Conservation (phyloP, 495 filamentous ascomycete genomes). For the Aspergillus baeticus region DNA sequence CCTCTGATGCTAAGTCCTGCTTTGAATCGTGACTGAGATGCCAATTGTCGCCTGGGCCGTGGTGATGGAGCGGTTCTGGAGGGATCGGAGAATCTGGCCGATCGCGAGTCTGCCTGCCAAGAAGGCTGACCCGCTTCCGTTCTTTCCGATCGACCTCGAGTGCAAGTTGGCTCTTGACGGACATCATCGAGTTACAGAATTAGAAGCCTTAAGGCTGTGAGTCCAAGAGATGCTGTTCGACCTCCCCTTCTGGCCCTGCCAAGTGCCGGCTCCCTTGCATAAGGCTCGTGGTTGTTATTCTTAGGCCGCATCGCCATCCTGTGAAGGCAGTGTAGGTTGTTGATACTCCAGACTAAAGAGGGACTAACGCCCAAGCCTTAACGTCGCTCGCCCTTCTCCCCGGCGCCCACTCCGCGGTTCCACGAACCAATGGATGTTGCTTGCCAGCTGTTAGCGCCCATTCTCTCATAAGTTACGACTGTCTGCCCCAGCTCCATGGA, state of each 20-base stretch:
- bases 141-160: neutral
- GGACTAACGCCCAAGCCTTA: neutral
- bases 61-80: too few species aligned
- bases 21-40: neutral
- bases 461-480: neutral
- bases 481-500: neutral
- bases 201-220: too few species aligned
- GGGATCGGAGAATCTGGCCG: neutral
- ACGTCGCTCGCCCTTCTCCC: neutral
- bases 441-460: neutral
- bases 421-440: too few species aligned
- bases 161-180: neutral
- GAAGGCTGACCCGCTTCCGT: conserved; percentile 7
- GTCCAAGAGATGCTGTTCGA: too few species aligned
- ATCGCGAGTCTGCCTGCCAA: conserved; percentile 8
- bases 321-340: conserved; percentile 9
- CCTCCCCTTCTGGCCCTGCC: too few species aligned
- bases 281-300: neutral
- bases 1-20: conserved; percentile 2
- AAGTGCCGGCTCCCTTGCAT: too few species aligned
- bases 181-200: too few species aligned
- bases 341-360: neutral
- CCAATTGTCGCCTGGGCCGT: too few species aligned
- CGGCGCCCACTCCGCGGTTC: too few species aligned
- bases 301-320: neutral